Base-by-base conservation (phyloP, 164 flowering plant species). In the Protea cynaroides region DNA sequence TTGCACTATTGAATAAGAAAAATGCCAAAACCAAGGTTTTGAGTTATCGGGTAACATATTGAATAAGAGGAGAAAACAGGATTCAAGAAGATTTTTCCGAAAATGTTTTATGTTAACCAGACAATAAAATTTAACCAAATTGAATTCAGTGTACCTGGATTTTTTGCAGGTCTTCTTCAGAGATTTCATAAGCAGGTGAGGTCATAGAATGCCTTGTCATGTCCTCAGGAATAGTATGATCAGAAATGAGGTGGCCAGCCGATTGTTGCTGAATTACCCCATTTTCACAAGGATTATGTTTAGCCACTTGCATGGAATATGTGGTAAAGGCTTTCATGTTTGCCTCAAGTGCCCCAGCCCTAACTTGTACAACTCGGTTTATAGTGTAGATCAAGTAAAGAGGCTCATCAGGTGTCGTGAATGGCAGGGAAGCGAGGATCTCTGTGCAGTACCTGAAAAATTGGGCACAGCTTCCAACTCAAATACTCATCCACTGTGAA, bases 341-440 rank as follows among this genome's bases (percentile, higher is more conserved):
- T 65, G 92, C 83, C 78, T 94, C 97, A 47, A 94, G 64, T 25
- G 83, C 74, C 21, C 99, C 99, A 66, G 93, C 86, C 64, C 89
- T 86, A 17, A 94, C 93, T 84, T 95, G 99, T 62, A 89, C 64
- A n/a, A 95, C 74, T 70, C 97, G 84, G 77, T 95, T 95, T 65
- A 94, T 89, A 19, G 88, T 63, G 67, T 85, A 90, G 43, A 92
- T 75, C 75, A 95, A 72, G 79, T 95, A 89, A 56, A 95, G 90
- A 63, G 99, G 99, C 72, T 95, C 99, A 77, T 95, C 99, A 62
- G 96, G 96, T 21, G 67, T 63, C 37, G 87, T 68, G 66, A 95
- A 92, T 25, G 97, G 99, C 21, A 95, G 83, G 62, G 83, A 74
- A 63, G 97, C 87, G 70, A 95, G 93, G 40, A 88, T 78, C 74